Evolutionary conservation across 371 early-diverging fungal species (phyloP).

Genomic region (Zopfochytrium polystomum): DNA sequence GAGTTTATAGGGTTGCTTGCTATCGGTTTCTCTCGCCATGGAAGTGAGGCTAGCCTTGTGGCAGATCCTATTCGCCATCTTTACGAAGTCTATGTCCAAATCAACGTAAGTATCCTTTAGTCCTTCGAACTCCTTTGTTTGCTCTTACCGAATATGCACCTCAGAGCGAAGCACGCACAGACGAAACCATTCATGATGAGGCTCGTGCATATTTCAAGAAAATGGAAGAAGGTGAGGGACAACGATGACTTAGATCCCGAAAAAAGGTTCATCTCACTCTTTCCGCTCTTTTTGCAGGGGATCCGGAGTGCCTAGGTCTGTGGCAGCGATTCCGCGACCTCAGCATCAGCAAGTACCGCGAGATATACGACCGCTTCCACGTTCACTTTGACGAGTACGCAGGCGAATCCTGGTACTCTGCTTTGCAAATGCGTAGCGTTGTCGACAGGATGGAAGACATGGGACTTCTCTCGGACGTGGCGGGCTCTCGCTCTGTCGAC

Average conservation of each 20-base stretch:
- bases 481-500: slow-evolving; percentile 85
- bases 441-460: slow-evolving; percentile 67
- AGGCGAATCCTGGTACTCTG: slow-evolving; percentile 93
- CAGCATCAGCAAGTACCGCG: slow-evolving; percentile 91
- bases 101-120: slow-evolving; percentile 62
- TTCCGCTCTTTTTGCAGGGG: too few species aligned
- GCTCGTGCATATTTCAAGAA: slow-evolving; percentile 95
- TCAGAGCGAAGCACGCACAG: slow-evolving; percentile 15
- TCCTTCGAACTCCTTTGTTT: slow-evolving; percentile 4
- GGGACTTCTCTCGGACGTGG: too few species aligned
- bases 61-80: slow-evolving; percentile 93
- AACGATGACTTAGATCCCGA: background rate
- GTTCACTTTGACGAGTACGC: slow-evolving; percentile 94
- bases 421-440: slow-evolving; percentile 74
- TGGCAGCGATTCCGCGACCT: slow-evolving; percentile 94
- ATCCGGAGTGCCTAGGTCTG: slow-evolving; percentile 74
- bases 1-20: slow-evolving; percentile 73
- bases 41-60: slow-evolving; percentile 71
- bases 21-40: slow-evolving; percentile 87
- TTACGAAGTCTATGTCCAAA: slow-evolving; percentile 92
- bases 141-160: slow-evolving; percentile 21
- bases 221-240: slow-evolving; percentile 88
- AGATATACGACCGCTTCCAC: too few species aligned
- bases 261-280: too few species aligned
- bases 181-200: too few species aligned